Evolutionary conservation across 371 early-diverging fungal genomes (phyloP).

Genomic region (Chytridium lagenaria): DNA sequence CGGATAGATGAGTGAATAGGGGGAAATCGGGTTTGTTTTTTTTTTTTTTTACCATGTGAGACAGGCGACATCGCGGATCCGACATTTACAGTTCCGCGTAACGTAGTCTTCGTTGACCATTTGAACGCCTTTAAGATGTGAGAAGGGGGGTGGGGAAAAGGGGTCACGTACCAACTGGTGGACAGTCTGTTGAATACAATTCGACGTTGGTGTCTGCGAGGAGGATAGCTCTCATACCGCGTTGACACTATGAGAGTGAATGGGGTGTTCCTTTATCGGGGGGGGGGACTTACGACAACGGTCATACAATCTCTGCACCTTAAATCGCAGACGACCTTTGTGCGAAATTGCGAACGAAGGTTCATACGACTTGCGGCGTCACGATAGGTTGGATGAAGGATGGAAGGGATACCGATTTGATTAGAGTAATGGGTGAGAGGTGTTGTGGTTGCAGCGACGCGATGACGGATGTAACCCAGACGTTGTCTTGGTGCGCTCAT

Average conservation of each 20-base stretch:
- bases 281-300: slow-evolving; percentile 47
- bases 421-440: slow-evolving; percentile 11
- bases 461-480: too few species aligned
- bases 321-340: slow-evolving; percentile 67
- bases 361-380: not conserved
- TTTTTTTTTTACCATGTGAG: slow-evolving; percentile 90
- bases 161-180: slow-evolving; percentile 86
- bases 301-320: slow-evolving; percentile 63
- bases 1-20: not conserved
- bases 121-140: slow-evolving; percentile 74
- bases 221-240: slow-evolving; percentile 89
- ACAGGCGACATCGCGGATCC: slow-evolving; percentile 94
- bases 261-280: not conserved
- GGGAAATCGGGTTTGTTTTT: too few species aligned
- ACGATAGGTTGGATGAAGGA: not conserved
- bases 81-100: slow-evolving; percentile 90
- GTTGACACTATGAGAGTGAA: slow-evolving; percentile 55
- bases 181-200: slow-evolving; percentile 80
- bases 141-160: too few species aligned
- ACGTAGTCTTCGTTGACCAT: slow-evolving; percentile 88
- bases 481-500: too few species aligned
- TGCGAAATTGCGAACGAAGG: slow-evolving; percentile 56
- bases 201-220: slow-evolving; percentile 85
- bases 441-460: too few species aligned
- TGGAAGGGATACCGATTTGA: slow-evolving; percentile 12